Percentiles rank a stretch among this genome's conserved stretches.
These are phyloP conservation scores for Suhomyces kilbournensis DNA, from an alignment of 805 yeast species.

Conservation along the genomic window DNA sequence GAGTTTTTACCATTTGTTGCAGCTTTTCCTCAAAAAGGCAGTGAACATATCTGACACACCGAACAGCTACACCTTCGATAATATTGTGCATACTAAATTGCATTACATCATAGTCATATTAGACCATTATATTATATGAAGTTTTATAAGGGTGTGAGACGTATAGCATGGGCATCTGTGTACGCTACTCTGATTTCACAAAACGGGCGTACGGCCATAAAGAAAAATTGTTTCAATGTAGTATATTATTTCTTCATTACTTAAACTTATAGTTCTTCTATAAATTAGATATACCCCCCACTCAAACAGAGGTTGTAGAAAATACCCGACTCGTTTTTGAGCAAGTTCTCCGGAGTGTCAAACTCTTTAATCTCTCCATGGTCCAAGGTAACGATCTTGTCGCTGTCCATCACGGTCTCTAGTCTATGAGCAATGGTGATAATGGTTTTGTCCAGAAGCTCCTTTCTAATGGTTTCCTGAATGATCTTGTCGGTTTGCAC, in stretches of 20 bases:
- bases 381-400: constrained; percentile 70
- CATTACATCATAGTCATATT: no score
- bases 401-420: constrained; percentile 84
- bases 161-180: no score
- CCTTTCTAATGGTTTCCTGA: constrained; percentile 75
- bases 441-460: constrained; percentile 74
- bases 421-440: constrained; percentile 88
- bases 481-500: constrained; percentile 79
- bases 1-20: not conserved
- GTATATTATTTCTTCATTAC: no score
- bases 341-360: constrained; percentile 59
- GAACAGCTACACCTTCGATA: no score
- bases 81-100: no score
- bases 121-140: no score
- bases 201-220: no score
- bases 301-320: constrained; percentile 53
- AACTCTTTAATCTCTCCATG: constrained; percentile 74
- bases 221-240: no score
- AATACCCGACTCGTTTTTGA: constrained; percentile 40
- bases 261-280: no score
- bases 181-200: no score
- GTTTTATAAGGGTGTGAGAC: no score
- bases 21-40: not conserved
- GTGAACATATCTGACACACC: no score
- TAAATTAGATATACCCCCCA: constrained; percentile 33